A percentile compares a stretch with the other conserved stretches of the same genome.
Evolutionary conservation across 2,329 filamentous ascomycete genomes (phyloP).

Genomic region (Diplodia corticola): DNA sequence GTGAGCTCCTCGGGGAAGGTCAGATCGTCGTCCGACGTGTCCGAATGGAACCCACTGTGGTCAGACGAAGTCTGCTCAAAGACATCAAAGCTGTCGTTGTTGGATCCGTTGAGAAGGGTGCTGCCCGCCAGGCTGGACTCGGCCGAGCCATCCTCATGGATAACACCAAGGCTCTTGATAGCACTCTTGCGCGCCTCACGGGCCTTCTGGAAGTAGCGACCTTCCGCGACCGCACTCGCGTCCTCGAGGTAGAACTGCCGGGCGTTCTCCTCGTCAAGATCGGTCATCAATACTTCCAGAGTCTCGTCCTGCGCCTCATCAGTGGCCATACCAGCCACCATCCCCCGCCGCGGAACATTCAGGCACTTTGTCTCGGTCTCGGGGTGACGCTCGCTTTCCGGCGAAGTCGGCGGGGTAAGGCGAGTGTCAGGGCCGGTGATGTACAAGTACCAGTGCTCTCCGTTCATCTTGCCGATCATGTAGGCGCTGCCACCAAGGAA

Average conservation of each 20-base stretch:
- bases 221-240: slow-evolving; percentile 87
- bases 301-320: slow-evolving; percentile 70
- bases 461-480: slow-evolving; percentile 99
- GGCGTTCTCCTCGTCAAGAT: slow-evolving; percentile 65
- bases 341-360: slow-evolving; percentile 56
- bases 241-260: slow-evolving; percentile 71
- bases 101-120: slow-evolving; percentile 35
- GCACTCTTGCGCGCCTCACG: slow-evolving; percentile 63
- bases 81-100: slow-evolving; percentile 69
- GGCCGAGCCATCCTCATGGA: slow-evolving; percentile 53
- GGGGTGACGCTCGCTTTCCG: slow-evolving; percentile 50
- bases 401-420: slow-evolving; percentile 80
- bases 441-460: slow-evolving; percentile 98
- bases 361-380: slow-evolving; percentile 62
- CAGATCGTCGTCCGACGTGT: slow-evolving; percentile 51
- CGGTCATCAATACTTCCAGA: slow-evolving; percentile 67
- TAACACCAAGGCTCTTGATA: slow-evolving; percentile 59
- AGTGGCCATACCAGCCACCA: slow-evolving; percentile 45
- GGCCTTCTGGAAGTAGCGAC: slow-evolving; percentile 70
- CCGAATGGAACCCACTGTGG: slow-evolving; percentile 57
- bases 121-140: slow-evolving; percentile 40
- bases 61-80: slow-evolving; percentile 74
- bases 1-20: slow-evolving; percentile 72
- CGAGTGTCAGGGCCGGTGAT: slow-evolving; percentile 81
- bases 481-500: slow-evolving; percentile 94